Base-by-base conservation (phyloP, 1,284 basidiomycete genomes). In the Melampsora medusae region DNA sequence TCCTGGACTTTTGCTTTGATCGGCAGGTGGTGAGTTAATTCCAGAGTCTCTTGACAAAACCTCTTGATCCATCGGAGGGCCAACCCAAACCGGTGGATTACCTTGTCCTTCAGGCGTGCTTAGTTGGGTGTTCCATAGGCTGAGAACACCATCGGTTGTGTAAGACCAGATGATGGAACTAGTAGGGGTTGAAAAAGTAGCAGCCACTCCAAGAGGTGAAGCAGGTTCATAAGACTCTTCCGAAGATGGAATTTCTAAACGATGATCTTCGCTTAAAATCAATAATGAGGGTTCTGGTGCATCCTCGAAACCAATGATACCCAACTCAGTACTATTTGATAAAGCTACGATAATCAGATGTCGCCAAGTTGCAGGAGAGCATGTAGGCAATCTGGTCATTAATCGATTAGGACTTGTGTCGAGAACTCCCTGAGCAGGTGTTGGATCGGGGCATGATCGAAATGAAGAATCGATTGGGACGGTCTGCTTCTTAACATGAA, bases 91-190 rank as follows among this genome's bases (percentile, higher is more conserved):
- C 16, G 22, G 22, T 25, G 56, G 14, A 46, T 17, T 14, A 17
- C 16, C 42, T 17, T 46, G 42, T 16, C 42, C 42, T 16, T 16
- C 42, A 59, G 56, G 56, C 56, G 22, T 12, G 28, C 12, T 31
- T 12, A 59, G 22, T 31, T 59, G 56, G 56, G n/a, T 31, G 7
- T 53, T 76, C 73, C 73, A 76, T 6, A 69, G 38, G 49, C 35
- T 59, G 2, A 76, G 66, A 50, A 76, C 73, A 28, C 73, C 73
- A 61, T 76, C 73, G 14, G 59, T 61, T 38, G 73, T 76, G 35
- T 68, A 76, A 48, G 53, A 68, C 66, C 73, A 76, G 10, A 69
- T 28, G 16, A 69, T 65, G 10, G 31, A 33, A 28, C 50, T 25
- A 28, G 61, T 22, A 14, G 42, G 56, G 31, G 59, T 60, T 19